Percentiles rank a stretch among this genome's conserved stretches.
Conservation (phyloP, 2,329 filamentous ascomycete genomes). For the Ophiosphaerella herpotricha region DNA sequence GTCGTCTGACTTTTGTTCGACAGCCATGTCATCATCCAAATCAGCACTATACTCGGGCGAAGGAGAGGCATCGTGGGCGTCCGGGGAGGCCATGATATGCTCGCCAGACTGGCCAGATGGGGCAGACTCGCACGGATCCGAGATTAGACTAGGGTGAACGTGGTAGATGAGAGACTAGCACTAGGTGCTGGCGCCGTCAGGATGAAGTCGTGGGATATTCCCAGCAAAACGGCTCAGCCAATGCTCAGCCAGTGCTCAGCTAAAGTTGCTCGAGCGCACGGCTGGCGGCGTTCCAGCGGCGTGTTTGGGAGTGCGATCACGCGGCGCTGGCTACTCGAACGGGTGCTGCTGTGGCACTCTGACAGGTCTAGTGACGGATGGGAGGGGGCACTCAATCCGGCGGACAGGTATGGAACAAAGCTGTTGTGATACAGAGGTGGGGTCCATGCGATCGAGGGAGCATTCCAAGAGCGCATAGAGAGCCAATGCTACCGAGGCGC, state of each 20-base stretch:
- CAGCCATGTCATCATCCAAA: constrained; percentile 50
- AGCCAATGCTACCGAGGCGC: constrained; percentile 35
- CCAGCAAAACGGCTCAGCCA: constrained; percentile 45
- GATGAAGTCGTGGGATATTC: constrained; percentile 37
- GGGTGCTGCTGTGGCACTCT: constrained; percentile 43
- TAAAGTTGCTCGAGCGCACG: constrained; percentile 34
- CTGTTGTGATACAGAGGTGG: constrained; percentile 43
- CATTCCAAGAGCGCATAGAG: constrained; percentile 38
- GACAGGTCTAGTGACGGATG: constrained; percentile 33
- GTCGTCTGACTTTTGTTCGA: constrained; percentile 47
- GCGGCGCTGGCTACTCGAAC: constrained; percentile 45
- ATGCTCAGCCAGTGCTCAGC: constrained; percentile 19
- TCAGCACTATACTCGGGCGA: constrained; percentile 54
- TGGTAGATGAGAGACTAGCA: constrained; percentile 48
- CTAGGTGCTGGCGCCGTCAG: constrained; percentile 44
- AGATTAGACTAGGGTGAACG: constrained; percentile 34
- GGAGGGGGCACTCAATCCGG: constrained; percentile 40
- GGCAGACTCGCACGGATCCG: constrained; percentile 38
- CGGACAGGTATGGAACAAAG: constrained; percentile 46
- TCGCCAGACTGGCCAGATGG: constrained; percentile 32
- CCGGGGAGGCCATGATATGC: constrained; percentile 56
- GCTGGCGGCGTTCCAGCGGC: constrained; percentile 45
- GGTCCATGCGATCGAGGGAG: constrained; percentile 44
- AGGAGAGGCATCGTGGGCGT: constrained; percentile 53
- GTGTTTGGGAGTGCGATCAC: constrained; percentile 49